Percentiles rank a stretch among this genome's conserved stretches.
phyloP scores from a whole-genome alignment of 352 stramenopile species.

The Pythium coloratum region DNA sequence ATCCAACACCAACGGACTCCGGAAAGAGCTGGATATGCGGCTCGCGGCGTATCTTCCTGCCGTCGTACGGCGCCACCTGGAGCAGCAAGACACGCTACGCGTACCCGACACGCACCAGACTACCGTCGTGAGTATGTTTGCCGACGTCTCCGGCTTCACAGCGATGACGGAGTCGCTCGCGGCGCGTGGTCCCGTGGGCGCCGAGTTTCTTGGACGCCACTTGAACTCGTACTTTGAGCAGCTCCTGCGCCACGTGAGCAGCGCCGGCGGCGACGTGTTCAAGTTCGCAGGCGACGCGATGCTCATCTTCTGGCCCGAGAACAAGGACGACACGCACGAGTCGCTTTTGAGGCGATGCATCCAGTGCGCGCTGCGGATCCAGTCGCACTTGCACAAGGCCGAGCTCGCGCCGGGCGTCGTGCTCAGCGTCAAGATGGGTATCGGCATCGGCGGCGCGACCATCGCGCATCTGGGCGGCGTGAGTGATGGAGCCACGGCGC shows the following conservation, averaged over 20 bases:
- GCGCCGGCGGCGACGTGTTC: slow-evolving; percentile 87
- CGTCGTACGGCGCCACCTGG: slow-evolving; percentile 73
- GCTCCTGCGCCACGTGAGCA: slow-evolving; percentile 76
- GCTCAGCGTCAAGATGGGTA: slow-evolving; percentile 94
- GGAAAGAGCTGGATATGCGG: slow-evolving; percentile 82
- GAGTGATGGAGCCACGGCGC: slow-evolving; percentile 71
- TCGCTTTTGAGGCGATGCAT: slow-evolving; percentile 74
- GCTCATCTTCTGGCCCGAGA: slow-evolving; percentile 93
- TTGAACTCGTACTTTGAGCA: slow-evolving; percentile 95
- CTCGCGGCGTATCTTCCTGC: slow-evolving; percentile 82
- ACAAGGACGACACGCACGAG: slow-evolving; percentile 89
- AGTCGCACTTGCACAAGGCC: slow-evolving; percentile 86
- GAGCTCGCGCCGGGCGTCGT: slow-evolving; percentile 84
- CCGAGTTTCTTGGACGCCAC: slow-evolving; percentile 89
- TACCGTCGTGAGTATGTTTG: slow-evolving; percentile 91
- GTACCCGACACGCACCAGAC: slow-evolving; percentile 76
- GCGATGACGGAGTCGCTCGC: slow-evolving; percentile 91
- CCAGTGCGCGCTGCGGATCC: slow-evolving; percentile 90
- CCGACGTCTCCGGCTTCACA: slow-evolving; percentile 94
- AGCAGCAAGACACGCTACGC: slow-evolving; percentile 50
- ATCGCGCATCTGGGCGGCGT: slow-evolving; percentile 90
- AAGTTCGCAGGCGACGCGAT: slow-evolving; percentile 96
- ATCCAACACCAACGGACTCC: slow-evolving; percentile 29
- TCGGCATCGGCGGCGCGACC: slow-evolving; percentile 86
- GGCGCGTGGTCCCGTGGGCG: slow-evolving; percentile 75